Conservation (phyloP, 140 eudicot genomes). For the Cichorium intybus region DNA sequence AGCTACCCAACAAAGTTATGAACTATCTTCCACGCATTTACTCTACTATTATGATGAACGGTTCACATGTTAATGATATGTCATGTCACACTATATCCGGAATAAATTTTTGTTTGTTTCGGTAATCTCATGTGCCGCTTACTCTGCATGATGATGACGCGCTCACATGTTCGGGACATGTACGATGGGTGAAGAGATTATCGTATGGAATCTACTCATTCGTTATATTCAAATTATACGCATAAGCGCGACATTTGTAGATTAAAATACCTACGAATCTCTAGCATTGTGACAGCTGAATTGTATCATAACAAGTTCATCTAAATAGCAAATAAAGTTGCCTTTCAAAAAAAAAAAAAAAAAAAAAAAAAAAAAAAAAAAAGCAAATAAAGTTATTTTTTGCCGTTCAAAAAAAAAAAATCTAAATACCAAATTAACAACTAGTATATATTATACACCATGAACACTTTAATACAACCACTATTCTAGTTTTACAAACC, state of each 20-base stretch:
- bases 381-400: no score
- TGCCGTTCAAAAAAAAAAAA: no score
- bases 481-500: no score
- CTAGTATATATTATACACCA: no score
- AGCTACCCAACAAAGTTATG: conserved; percentile 1
- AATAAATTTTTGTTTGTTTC: background rate
- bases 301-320: background rate
- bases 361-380: no score
- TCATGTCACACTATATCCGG: background rate
- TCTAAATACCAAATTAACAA: no score
- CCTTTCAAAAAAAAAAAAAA: no score
- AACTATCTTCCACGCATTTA: background rate
- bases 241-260: background rate
- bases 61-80: background rate
- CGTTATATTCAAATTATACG: background rate
- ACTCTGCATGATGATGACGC: background rate
- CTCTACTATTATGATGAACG: background rate
- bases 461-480: no score
- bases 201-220: no score
- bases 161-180: background rate
- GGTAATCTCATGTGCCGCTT: background rate
- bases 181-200: background rate
- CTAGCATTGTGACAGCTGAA: background rate
- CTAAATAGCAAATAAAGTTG: no score
- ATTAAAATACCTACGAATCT: background rate